Evolutionary conservation across 495 filamentous ascomycete genomes (phyloP).

Genomic region (Xylaria telfairii): DNA sequence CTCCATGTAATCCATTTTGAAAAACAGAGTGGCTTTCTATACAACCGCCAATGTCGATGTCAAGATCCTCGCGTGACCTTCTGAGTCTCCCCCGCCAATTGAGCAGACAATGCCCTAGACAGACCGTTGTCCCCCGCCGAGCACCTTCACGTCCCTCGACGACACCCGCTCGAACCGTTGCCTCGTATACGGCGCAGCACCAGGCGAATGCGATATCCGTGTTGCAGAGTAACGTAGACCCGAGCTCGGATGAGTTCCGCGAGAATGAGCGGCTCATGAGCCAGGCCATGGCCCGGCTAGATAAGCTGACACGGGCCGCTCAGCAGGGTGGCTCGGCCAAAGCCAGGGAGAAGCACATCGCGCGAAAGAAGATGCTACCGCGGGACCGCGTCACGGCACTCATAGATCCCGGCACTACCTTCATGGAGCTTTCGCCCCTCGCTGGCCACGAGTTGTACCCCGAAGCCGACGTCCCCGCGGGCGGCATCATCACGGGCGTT

Average conservation of each 20-base stretch:
- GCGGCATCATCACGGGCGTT: slow-evolving; percentile 91
- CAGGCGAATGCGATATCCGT: slow-evolving; percentile 79
- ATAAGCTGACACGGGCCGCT: slow-evolving; percentile 70
- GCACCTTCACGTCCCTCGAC: slow-evolving; percentile 24
- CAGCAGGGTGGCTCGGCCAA: slow-evolving; percentile 80
- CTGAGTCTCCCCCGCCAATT: slow-evolving; percentile 50
- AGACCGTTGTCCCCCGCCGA: slow-evolving; percentile 28
- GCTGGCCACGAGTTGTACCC: slow-evolving; percentile 88
- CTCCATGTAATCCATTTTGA: neutral
- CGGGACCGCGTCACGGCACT: slow-evolving; percentile 87
- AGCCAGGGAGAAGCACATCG: slow-evolving; percentile 86
- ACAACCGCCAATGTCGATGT: slow-evolving; percentile 42
- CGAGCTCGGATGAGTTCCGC: slow-evolving; percentile 75
- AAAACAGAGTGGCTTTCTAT: neutral
- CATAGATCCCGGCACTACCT: slow-evolving; percentile 87
- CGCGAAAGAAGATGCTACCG: slow-evolving; percentile 91
- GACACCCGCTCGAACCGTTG: slow-evolving; percentile 45
- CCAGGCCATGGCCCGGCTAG: slow-evolving; percentile 69
- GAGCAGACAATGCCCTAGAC: slow-evolving; percentile 41
- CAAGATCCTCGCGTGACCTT: slow-evolving; percentile 43
- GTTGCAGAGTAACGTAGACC: slow-evolving; percentile 77
- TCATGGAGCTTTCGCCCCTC: slow-evolving; percentile 87
- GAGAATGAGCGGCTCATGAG: slow-evolving; percentile 84
- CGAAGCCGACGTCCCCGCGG: slow-evolving; percentile 72
- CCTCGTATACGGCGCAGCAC: slow-evolving; percentile 69